Evolutionary conservation across 2,329 filamentous ascomycete species (phyloP), one percentile per base, ranked within the genome.

Genomic region (Neonectria magnoliae): DNA sequence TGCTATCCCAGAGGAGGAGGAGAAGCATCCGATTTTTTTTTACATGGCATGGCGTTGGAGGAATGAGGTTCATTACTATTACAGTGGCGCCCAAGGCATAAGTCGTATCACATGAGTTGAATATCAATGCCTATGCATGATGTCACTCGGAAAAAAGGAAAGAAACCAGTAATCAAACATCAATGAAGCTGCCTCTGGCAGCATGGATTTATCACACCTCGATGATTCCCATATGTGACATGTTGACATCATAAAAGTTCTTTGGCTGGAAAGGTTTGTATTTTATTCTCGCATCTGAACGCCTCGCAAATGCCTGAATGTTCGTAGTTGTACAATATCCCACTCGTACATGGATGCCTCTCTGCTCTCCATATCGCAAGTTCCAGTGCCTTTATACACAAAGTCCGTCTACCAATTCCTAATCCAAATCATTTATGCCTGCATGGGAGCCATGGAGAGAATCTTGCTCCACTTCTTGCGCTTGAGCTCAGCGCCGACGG

Each of bases 401-500:
- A 44, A 54, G 41, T 9, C 51, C 52, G 55, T 29, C 47, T 51
- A 54, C 38, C 36, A 38, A 33, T 44, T 45, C 13, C 13, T 42
- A 54, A 44, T 16, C 16, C 51, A 20, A 47, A 59, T 18, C 41
- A 11, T 59, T 73, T 81, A 88, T 41, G 83, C 86, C 73, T 88
- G 85, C 81, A 87, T 85, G 22, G 96, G 95, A 59, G 96, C 96
- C 86, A 99, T 88, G 73, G 93, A 97, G 77, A 99, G 81, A 75
- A 99, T 98, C 88, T 98, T 99, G 75, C 94, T 97, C 96, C 96
- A 99, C 83, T 97, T 91, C 86, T 93, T 96, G 78, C 93, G 89
- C 78, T 93, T 90, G 79, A 99, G 81, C 84, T 99, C 96, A 31
- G 90, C 87, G 64, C 94, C 96, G 48, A 99, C 96, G 48, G 98